These are phyloP conservation scores for Beauveria bassiana DNA, from an alignment of 2,329 filamentous ascomycete genomes.

Conservation along the genomic window DNA sequence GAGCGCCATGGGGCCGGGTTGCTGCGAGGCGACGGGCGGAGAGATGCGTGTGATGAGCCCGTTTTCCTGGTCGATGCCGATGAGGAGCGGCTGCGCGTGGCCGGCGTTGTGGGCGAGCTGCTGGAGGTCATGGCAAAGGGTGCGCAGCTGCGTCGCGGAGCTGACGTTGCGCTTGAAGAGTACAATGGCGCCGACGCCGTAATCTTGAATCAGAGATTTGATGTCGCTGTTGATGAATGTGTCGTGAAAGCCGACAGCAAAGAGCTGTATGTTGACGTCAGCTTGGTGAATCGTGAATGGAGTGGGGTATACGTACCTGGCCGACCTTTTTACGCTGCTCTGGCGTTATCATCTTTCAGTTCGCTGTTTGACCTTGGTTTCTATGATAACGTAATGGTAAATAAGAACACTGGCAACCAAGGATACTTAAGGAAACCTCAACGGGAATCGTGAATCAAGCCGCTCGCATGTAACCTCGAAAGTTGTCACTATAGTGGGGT, in stretches of 20 bases:
- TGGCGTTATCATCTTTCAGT: conserved; percentile 5
- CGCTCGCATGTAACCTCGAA: conserved; percentile 1
- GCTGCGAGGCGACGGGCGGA: conserved; percentile 18
- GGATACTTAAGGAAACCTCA: neutral
- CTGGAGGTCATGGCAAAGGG: conserved; percentile 19
- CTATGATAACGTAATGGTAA: neutral
- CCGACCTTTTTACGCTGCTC: conserved; percentile 15
- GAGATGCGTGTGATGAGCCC: conserved; percentile 21
- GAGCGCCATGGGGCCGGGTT: conserved; percentile 20
- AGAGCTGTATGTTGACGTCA: conserved; percentile 14
- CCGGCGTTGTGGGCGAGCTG: conserved; percentile 18
- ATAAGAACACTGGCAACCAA: neutral
- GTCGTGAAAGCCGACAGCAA: conserved; percentile 21
- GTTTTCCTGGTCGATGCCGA: conserved; percentile 22
- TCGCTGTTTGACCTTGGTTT: neutral
- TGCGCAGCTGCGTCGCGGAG: conserved; percentile 16
- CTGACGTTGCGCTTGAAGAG: conserved; percentile 21
- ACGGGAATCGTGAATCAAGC: neutral
- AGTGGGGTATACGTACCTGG: conserved; percentile 5
- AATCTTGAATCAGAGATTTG: conserved; percentile 19
- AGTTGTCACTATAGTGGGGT: neutral
- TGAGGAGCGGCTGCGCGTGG: conserved; percentile 19
- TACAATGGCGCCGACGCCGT: conserved; percentile 20
- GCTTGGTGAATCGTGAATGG: neutral
- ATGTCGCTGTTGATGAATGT: conserved; percentile 17